Evolutionary conservation across 208 protist genomes (phyloP).

Genomic region (Leishmania guyanensis): DNA sequence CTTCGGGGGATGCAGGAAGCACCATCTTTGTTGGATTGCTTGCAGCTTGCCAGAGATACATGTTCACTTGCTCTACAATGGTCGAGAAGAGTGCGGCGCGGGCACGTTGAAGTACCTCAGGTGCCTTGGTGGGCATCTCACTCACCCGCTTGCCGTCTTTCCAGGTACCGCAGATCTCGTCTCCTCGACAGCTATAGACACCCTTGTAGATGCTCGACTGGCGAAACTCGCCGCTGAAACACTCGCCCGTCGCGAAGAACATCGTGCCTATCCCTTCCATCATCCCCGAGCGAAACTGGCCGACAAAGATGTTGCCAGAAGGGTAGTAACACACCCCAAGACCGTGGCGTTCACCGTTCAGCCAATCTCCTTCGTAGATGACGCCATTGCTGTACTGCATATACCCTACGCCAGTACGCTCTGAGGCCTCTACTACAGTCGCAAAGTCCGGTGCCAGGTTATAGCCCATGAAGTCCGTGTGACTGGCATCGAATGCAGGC

Average conservation of each 20-base stretch:
- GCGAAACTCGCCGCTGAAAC: slow-evolving; percentile 56
- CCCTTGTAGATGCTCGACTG: slow-evolving; percentile 45
- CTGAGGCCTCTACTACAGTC: slow-evolving; percentile 9
- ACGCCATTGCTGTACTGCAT: slow-evolving; percentile 44
- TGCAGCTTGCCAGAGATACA: slow-evolving; percentile 29
- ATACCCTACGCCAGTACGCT: slow-evolving; percentile 28
- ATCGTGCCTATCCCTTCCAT: slow-evolving; percentile 66
- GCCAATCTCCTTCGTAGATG: slow-evolving; percentile 60
- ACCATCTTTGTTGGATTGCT: slow-evolving; percentile 12
- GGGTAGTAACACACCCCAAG: slow-evolving; percentile 61
- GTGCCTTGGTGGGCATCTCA: slow-evolving; percentile 20
- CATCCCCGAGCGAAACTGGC: slow-evolving; percentile 46
- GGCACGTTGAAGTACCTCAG: slow-evolving; percentile 35
- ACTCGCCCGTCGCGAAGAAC: slow-evolving; percentile 56
- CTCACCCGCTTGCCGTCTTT: slow-evolving; percentile 33
- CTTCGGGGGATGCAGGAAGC: not conserved
- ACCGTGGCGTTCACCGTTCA: slow-evolving; percentile 51
- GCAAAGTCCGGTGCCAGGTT: slow-evolving; percentile 17
- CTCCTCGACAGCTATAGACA: slow-evolving; percentile 31
- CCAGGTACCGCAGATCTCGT: slow-evolving; percentile 48
- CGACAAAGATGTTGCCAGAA: slow-evolving; percentile 68
- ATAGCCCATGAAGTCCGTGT: slow-evolving; percentile 24
- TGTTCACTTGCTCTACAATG: slow-evolving; percentile 42
- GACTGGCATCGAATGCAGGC: not conserved
- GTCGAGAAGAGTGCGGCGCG: slow-evolving; percentile 47